phyloP scores from a whole-genome alignment of 441 rosid species.

The Geranium incanum region DNA sequence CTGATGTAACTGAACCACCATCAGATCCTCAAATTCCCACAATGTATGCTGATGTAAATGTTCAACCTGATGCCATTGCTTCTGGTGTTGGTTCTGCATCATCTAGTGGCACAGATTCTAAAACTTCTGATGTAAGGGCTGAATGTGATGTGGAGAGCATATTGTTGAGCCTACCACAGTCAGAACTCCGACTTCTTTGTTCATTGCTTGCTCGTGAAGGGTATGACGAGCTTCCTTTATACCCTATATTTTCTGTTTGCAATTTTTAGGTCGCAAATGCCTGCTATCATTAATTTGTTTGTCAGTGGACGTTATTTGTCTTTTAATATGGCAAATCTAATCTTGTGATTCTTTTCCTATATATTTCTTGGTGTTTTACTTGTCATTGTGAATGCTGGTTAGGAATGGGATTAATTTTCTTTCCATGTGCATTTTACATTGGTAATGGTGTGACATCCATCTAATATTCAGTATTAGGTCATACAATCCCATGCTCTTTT shows the following conservation, averaged over 20 bases:
- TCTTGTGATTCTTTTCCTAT: too few relatives aligned
- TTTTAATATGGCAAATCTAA: too few relatives aligned
- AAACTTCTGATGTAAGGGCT: conserved; percentile 38
- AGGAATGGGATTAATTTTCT: too few relatives aligned
- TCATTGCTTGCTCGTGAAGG: conserved; percentile 97
- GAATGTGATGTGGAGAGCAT: conserved; percentile 54
- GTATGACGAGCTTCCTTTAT: conserved; percentile 32
- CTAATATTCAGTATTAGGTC: too few relatives aligned
- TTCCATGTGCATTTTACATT: too few relatives aligned
- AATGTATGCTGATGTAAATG: conserved; percentile 36
- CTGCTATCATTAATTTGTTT: not conserved
- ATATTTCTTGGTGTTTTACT: too few relatives aligned
- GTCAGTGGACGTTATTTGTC: too few relatives aligned
- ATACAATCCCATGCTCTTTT: too few relatives aligned
- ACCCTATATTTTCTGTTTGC: not conserved
- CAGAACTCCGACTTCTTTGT: conserved; percentile 79
- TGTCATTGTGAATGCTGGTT: too few relatives aligned
- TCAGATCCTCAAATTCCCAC: conserved; percentile 32
- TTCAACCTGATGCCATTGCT: conserved; percentile 35
- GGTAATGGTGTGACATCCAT: too few relatives aligned
- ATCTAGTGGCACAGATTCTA: conserved; percentile 32
- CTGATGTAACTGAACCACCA: conserved; percentile 33
- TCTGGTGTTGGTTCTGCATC: conserved; percentile 37
- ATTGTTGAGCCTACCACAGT: conserved; percentile 65
- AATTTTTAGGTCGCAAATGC: not conserved